These are phyloP conservation scores for Petunia secreta DNA, from an alignment of 257 asterid species.

Conservation along the genomic window DNA sequence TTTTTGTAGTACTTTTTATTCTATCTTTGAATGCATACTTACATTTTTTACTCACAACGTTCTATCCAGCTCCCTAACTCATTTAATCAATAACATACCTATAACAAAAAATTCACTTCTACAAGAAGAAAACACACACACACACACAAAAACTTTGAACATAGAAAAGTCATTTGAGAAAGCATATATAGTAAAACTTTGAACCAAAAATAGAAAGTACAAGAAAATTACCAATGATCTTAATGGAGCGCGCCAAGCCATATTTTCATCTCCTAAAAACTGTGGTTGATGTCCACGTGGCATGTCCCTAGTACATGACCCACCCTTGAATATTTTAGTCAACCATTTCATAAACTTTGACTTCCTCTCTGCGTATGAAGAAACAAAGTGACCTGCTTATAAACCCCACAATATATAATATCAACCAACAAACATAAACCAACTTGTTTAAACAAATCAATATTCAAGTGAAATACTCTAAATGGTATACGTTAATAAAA, in stretches of 20 bases:
- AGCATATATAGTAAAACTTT: neutral
- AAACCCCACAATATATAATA: constrained; percentile 33
- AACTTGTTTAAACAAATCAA: constrained; percentile 15
- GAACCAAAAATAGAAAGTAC: neutral
- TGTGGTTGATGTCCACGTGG: constrained; percentile 62
- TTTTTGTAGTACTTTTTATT: no score
- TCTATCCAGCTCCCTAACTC: no score
- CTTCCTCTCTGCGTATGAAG: constrained; percentile 81
- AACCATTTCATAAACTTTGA: constrained; percentile 88
- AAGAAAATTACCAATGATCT: constrained; percentile 59
- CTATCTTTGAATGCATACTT: no score
- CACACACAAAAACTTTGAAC: no score
- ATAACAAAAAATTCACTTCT: no score
- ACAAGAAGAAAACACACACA: no score
- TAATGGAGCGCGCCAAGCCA: constrained; percentile 71
- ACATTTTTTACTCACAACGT: no score
- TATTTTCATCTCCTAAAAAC: constrained; percentile 82
- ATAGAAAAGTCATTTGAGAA: neutral
- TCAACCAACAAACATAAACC: constrained; percentile 13
- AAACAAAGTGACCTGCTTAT: constrained; percentile 70
- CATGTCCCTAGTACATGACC: constrained; percentile 44
- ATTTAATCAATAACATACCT: no score
- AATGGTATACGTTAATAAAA: constrained; percentile 28
- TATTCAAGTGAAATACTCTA: constrained; percentile 5
- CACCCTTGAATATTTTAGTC: constrained; percentile 71